phyloP scores from a whole-genome alignment of 306 rosid species.

The Alnus rubra region DNA sequence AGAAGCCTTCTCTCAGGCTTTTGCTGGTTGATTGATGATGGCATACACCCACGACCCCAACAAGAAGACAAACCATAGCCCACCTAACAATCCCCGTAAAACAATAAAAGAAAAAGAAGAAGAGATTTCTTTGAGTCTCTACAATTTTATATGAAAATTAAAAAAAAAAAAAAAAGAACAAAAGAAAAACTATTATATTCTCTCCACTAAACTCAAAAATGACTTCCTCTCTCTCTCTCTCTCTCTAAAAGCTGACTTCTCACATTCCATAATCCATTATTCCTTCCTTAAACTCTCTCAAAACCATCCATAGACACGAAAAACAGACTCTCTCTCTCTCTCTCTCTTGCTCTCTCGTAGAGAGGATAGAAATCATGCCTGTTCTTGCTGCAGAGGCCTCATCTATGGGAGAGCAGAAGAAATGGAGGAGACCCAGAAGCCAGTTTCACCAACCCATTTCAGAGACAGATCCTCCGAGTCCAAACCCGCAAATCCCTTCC shows the following conservation, averaged over 20 bases:
- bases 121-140: not conserved
- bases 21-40: constrained; percentile 29
- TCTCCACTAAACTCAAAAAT: not conserved
- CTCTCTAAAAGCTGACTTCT: not conserved
- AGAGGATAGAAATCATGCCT: constrained; percentile 46
- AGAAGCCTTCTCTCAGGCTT: constrained; percentile 26
- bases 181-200: constrained; percentile 4
- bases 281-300: constrained; percentile 1
- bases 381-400: constrained; percentile 45
- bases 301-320: not conserved
- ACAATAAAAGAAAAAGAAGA: constrained; percentile 18
- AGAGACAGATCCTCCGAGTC: constrained; percentile 48
- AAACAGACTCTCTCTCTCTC: not conserved
- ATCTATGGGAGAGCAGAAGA: constrained; percentile 44
- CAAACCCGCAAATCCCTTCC: constrained; percentile 51
- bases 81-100: constrained; percentile 50
- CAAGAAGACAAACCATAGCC: constrained; percentile 64
- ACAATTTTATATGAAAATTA: not conserved
- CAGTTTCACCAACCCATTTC: constrained; percentile 56
- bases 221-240: constrained; percentile 3
- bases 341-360: not conserved
- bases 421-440: constrained; percentile 71
- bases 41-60: constrained; percentile 56
- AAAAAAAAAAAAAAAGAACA: not conserved
- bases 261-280: constrained; percentile 15